Evolutionary conservation across 148 eudicot species (phyloP).

Genomic region (Linanthus parryae): DNA sequence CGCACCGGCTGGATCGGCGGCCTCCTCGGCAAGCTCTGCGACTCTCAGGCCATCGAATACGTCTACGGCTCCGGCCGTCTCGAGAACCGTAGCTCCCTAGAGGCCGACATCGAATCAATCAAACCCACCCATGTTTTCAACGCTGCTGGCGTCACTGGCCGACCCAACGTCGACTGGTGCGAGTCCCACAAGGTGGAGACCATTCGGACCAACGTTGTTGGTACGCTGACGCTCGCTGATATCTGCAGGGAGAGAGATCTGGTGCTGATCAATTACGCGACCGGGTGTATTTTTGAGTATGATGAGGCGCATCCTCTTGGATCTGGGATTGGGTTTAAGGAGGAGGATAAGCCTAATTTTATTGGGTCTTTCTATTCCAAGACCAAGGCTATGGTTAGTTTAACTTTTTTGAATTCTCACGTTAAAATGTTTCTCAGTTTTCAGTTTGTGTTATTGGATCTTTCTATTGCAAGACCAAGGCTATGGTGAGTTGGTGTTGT

Average conservation of each 20-base stretch:
- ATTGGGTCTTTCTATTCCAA: slow-evolving; percentile 49
- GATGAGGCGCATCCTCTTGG: slow-evolving; percentile 34
- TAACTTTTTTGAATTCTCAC: not conserved
- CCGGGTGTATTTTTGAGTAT: slow-evolving; percentile 62
- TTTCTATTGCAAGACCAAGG: too few species aligned
- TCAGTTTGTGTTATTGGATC: too few species aligned
- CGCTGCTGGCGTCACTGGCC: slow-evolving; percentile 55
- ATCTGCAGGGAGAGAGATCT: slow-evolving; percentile 36
- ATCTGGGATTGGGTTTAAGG: slow-evolving; percentile 52
- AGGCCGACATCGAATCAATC: slow-evolving; percentile 26
- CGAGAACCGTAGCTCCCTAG: slow-evolving; percentile 37
- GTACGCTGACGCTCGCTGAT: slow-evolving; percentile 48
- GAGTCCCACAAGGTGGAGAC: slow-evolving; percentile 52
- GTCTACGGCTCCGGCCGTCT: slow-evolving; percentile 45
- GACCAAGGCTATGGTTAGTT: slow-evolving; percentile 59
- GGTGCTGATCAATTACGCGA: slow-evolving; percentile 39
- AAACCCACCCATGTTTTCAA: slow-evolving; percentile 51
- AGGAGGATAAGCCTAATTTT: slow-evolving; percentile 49
- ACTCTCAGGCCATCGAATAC: slow-evolving; percentile 33
- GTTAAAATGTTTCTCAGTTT: too few species aligned
- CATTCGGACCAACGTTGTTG: slow-evolving; percentile 44
- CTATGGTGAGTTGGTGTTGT: too few species aligned
- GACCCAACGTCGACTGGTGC: slow-evolving; percentile 60
- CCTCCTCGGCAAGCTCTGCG: slow-evolving; percentile 34
- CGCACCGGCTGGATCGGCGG: slow-evolving; percentile 62